Evolutionary conservation across 495 filamentous ascomycete genomes (phyloP).

Genomic region (Aspergillus egyptiacus): DNA sequence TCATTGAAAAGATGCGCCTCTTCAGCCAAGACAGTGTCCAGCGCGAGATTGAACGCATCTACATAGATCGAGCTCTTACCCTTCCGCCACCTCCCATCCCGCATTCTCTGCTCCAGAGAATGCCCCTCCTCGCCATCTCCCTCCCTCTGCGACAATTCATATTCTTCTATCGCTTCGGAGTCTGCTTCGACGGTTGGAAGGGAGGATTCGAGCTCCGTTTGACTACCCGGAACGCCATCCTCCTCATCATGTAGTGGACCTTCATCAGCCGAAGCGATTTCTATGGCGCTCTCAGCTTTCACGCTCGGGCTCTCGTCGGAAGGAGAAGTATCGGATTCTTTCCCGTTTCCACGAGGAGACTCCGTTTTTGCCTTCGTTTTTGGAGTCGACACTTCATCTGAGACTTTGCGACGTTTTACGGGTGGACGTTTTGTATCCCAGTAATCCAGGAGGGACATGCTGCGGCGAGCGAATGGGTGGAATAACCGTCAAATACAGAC

Average conservation of each 20-base stretch:
- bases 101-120: conserved; percentile 43
- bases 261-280: conserved; percentile 19
- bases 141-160: conserved; percentile 55
- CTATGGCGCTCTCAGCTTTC: background rate
- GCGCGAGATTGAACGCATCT: conserved; percentile 90
- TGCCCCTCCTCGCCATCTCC: conserved; percentile 20
- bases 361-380: background rate
- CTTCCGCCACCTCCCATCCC: conserved; percentile 51
- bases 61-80: conserved; percentile 88
- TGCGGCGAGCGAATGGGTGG: background rate
- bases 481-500: background rate
- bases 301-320: background rate
- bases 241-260: conserved; percentile 34
- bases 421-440: conserved; percentile 36
- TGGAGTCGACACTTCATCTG: background rate
- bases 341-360: background rate
- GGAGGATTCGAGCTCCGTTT: conserved; percentile 72
- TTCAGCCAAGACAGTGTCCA: conserved; percentile 85
- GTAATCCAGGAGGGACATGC: conserved; percentile 40
- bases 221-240: conserved; percentile 25
- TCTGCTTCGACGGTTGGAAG: conserved; percentile 63
- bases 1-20: conserved; percentile 83
- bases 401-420: conserved; percentile 31
- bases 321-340: background rate
- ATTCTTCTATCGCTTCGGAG: conserved; percentile 70